These are phyloP conservation scores for Colletotrichum incanum DNA, from an alignment of 2,329 filamentous ascomycete genomes.

Conservation along the genomic window DNA sequence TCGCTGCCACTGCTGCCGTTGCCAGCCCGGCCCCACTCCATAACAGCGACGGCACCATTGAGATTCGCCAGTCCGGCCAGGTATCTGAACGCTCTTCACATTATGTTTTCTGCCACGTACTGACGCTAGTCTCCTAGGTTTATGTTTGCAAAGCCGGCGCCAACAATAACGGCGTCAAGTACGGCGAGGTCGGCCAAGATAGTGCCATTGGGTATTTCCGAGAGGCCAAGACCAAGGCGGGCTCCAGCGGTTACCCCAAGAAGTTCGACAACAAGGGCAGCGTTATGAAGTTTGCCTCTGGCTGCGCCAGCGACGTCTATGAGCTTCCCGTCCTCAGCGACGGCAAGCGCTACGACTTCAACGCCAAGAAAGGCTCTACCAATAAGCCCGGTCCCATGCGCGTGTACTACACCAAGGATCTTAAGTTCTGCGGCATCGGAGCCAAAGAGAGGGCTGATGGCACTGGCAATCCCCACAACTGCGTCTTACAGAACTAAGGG, in stretches of 20 bases:
- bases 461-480: constrained; percentile 16
- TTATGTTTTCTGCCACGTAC: background rate
- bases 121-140: background rate
- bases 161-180: background rate
- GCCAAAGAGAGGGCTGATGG: background rate
- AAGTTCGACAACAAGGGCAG: constrained; percentile 16
- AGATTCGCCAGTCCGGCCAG: constrained; percentile 4
- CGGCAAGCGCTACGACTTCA: constrained; percentile 16
- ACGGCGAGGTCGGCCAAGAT: constrained; percentile 1
- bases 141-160: constrained; percentile 1
- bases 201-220: constrained; percentile 10
- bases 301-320: background rate
- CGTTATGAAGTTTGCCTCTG: constrained; percentile 14
- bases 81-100: background rate
- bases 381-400: constrained; percentile 4
- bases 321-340: background rate
- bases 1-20: background rate
- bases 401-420: background rate
- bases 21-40: background rate
- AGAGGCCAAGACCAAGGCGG: background rate
- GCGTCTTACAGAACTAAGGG: background rate
- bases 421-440: constrained; percentile 1
- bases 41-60: background rate
- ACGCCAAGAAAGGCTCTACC: background rate
- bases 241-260: constrained; percentile 9